Evolutionary conservation across 1,284 basidiomycete species (phyloP).

Genomic region (Thecaphora thlaspeos): DNA sequence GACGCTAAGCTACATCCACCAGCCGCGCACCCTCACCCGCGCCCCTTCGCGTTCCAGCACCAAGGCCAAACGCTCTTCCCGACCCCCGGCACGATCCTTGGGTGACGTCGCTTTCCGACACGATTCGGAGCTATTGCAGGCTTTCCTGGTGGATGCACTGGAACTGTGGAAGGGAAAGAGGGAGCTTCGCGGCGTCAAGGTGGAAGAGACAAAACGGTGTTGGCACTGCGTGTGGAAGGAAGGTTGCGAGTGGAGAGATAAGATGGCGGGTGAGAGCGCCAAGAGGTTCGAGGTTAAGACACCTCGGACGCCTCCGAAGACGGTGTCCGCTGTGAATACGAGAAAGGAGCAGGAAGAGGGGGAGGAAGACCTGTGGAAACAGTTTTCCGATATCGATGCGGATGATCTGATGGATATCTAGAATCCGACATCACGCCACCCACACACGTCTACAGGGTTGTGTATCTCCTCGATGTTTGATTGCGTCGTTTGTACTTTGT

Average conservation of each 20-base stretch:
- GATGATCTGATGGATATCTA: too few species aligned
- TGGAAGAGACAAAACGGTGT: conserved; percentile 34
- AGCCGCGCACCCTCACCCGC: neutral
- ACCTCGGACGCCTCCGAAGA: too few species aligned
- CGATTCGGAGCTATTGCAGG: conserved; percentile 14
- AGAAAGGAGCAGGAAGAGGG: conserved; percentile 1
- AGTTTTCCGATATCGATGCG: neutral
- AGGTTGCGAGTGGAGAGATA: conserved; percentile 49
- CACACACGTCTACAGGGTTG: too few species aligned
- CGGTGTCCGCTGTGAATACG: too few species aligned
- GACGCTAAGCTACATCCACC: conserved; percentile 19
- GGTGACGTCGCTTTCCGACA: conserved; percentile 31
- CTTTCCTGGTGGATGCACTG: conserved; percentile 27
- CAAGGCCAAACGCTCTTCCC: neutral
- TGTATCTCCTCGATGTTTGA: too few species aligned
- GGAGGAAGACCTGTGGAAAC: conserved; percentile 19
- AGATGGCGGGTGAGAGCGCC: conserved; percentile 7
- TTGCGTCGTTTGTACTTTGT: too few species aligned
- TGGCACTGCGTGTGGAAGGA: conserved; percentile 45
- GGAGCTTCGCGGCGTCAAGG: conserved; percentile 22
- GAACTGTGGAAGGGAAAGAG: conserved; percentile 38
- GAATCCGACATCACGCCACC: too few species aligned
- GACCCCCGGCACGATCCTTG: conserved; percentile 8
- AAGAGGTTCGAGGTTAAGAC: conserved; percentile 4
- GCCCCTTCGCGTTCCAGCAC: too few species aligned